Conservation (phyloP, 371 early-diverging fungal species). For the Nematocida sp. region DNA sequence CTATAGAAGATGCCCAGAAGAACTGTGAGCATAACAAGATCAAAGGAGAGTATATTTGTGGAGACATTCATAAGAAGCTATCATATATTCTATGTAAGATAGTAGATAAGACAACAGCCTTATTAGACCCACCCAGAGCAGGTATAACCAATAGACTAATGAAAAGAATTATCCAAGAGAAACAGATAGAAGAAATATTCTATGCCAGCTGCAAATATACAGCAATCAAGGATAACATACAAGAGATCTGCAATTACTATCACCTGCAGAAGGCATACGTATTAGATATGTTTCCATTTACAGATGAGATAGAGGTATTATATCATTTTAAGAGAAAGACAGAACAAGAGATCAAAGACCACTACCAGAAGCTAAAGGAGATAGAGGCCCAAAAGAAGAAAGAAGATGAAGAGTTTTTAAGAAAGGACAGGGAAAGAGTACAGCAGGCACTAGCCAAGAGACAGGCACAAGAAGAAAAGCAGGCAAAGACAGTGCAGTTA, state of each 20-base stretch:
- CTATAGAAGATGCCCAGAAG: conserved; percentile 70
- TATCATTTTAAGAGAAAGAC: conserved; percentile 36
- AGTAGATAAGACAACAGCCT: conserved; percentile 64
- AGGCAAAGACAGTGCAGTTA: too few species aligned
- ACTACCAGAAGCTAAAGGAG: background rate
- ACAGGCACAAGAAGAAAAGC: too few species aligned
- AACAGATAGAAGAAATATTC: conserved; percentile 67
- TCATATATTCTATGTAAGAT: conserved; percentile 12
- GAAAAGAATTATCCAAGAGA: conserved; percentile 67
- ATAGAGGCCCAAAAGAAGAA: background rate
- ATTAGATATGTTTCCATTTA: conserved; percentile 48
- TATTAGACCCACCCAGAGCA: conserved; percentile 73
- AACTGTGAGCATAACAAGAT: conserved; percentile 70
- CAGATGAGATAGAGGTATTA: conserved; percentile 19
- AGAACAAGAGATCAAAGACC: background rate
- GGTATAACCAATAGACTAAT: conserved; percentile 65
- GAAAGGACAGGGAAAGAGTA: too few species aligned
- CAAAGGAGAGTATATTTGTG: conserved; percentile 37
- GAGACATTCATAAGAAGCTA: conserved; percentile 66
- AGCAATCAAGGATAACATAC: conserved; percentile 68
- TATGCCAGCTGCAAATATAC: conserved; percentile 72
- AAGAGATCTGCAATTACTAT: conserved; percentile 63
- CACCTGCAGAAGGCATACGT: conserved; percentile 13
- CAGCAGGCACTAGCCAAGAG: too few species aligned
- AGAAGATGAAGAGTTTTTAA: too few species aligned